Percentiles rank a stretch among this genome's conserved stretches.
phyloP scores from a whole-genome alignment of 23 red algal species.

The Gracilariopsis chorda region DNA sequence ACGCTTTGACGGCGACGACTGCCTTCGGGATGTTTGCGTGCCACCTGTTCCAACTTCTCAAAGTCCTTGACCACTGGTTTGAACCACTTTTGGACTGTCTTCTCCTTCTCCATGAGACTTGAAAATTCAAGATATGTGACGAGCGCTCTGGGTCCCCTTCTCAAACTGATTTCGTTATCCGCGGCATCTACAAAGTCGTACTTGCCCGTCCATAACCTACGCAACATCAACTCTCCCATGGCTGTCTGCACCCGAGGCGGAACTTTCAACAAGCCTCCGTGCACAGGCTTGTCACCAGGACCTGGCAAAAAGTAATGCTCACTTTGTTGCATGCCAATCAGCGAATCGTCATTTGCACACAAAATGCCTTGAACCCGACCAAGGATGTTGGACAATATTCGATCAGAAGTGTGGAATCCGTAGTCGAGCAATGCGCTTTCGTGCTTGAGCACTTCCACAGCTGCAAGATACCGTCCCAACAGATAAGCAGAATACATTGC shows the following conservation, averaged over 20 bases:
- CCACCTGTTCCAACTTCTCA: slow-evolving; percentile 12
- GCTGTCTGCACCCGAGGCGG: slow-evolving; percentile 52
- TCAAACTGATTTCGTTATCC: not conserved
- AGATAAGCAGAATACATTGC: slow-evolving; percentile 68
- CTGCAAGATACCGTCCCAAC: slow-evolving; percentile 51
- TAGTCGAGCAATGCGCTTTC: slow-evolving; percentile 53
- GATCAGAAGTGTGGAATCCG: slow-evolving; percentile 70
- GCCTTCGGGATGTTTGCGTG: not conserved
- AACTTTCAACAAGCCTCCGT: slow-evolving; percentile 32
- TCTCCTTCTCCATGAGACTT: slow-evolving; percentile 26
- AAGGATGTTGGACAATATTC: slow-evolving; percentile 59
- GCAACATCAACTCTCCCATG: slow-evolving; percentile 52
- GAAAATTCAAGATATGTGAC: slow-evolving; percentile 66
- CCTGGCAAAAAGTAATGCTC: slow-evolving; percentile 48
- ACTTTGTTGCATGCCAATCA: slow-evolving; percentile 48
- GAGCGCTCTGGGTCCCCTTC: slow-evolving; percentile 7
- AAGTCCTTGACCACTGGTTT: slow-evolving; percentile 48
- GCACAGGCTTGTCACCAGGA: not conserved
- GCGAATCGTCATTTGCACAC: slow-evolving; percentile 30
- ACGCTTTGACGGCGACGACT: not conserved
- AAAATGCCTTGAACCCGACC: slow-evolving; percentile 61
- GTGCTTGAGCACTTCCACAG: slow-evolving; percentile 51
- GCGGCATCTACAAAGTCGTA: slow-evolving; percentile 24
- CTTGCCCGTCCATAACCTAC: slow-evolving; percentile 44
- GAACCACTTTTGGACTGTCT: slow-evolving; percentile 31